phyloP scores from a whole-genome alignment of 1,139 yeast genomes.

The Arxiozyma heterogenica region DNA sequence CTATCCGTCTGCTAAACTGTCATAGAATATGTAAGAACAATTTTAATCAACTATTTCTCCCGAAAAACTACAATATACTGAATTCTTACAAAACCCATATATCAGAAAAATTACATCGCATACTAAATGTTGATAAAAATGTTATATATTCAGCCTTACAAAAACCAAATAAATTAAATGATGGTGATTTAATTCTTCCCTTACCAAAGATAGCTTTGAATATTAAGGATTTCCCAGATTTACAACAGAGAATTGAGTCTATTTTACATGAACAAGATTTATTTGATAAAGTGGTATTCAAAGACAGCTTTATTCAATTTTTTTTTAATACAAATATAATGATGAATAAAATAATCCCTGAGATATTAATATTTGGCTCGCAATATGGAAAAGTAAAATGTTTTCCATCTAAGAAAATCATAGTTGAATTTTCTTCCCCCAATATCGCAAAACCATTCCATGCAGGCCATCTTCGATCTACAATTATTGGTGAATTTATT shows the following conservation, averaged over 20 bases:
- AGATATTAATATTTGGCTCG: conserved; percentile 48
- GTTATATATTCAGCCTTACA: conserved; percentile 79
- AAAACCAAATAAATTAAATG: conserved; percentile 73
- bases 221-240: neutral
- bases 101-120: conserved; percentile 43
- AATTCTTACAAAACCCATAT: neutral
- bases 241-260: conserved; percentile 56
- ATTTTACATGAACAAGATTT: conserved; percentile 36
- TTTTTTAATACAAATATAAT: conserved; percentile 61
- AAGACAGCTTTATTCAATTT: conserved; percentile 88
- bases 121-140: conserved; percentile 60
- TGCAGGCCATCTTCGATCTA: conserved; percentile 96
- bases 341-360: conserved; percentile 59
- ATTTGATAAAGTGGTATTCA: conserved; percentile 60
- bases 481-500: conserved; percentile 94
- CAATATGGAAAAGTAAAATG: conserved; percentile 67
- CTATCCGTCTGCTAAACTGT: neutral
- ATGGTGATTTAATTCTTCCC: conserved; percentile 89
- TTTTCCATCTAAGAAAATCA: conserved; percentile 62
- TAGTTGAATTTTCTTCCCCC: conserved; percentile 93
- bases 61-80: neutral
- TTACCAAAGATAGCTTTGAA: conserved; percentile 68
- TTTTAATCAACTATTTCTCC: neutral
- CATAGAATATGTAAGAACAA: neutral
- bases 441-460: conserved; percentile 99